Percentiles rank a stretch among this genome's conserved stretches.
Evolutionary conservation across 441 rosid genomes (phyloP).

Genomic region (Aquilaria agallochum): DNA sequence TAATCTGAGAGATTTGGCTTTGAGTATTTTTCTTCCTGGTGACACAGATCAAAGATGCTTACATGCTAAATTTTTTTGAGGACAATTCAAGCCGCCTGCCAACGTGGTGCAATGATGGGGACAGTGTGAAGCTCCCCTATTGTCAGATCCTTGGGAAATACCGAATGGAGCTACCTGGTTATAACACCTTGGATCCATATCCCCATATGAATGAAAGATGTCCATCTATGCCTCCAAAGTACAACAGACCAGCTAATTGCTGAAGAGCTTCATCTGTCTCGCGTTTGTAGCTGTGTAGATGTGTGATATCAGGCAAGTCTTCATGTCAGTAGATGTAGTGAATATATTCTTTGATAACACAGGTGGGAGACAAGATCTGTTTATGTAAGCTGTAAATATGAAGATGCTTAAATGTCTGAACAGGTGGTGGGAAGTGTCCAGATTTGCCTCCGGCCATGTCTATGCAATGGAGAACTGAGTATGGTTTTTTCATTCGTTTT

Average conservation of each 20-base stretch:
- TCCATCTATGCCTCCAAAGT: slow-evolving; percentile 91
- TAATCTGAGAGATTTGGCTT: too few relatives aligned
- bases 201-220: slow-evolving; percentile 94
- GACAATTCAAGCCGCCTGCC: slow-evolving; percentile 75
- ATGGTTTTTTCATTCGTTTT: too few relatives aligned
- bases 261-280: slow-evolving; percentile 17
- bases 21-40: slow-evolving; percentile 3
- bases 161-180: slow-evolving; percentile 91
- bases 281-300: too few relatives aligned
- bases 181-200: slow-evolving; percentile 78
- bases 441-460: too few relatives aligned
- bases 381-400: too few relatives aligned
- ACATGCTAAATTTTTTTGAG: slow-evolving; percentile 77
- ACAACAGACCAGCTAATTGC: slow-evolving; percentile 62
- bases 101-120: slow-evolving; percentile 91
- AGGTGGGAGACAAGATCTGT: too few relatives aligned
- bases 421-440: too few relatives aligned
- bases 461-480: too few relatives aligned
- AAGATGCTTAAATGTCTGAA: too few relatives aligned
- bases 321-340: too few relatives aligned
- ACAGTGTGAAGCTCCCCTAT: slow-evolving; percentile 69
- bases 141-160: slow-evolving; percentile 94
- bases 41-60: slow-evolving; percentile 92
- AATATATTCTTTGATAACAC: too few relatives aligned
- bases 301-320: too few relatives aligned